Percentiles rank a stretch among this genome's conserved stretches.
Evolutionary conservation across 306 rosid species (phyloP).

Genomic region (Prunus padus): DNA sequence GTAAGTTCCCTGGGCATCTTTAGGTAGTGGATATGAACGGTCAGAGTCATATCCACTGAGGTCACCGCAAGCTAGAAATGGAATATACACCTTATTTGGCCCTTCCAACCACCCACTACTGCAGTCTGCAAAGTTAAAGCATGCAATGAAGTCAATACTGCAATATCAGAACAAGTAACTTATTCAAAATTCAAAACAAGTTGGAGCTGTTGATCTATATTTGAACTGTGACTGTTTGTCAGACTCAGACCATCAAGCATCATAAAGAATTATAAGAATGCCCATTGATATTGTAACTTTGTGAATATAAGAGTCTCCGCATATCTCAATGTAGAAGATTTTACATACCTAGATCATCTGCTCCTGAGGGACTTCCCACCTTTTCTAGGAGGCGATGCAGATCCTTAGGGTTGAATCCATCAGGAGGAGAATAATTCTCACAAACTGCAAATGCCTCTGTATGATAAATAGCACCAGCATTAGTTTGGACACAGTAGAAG

Average conservation of each 20-base stretch:
- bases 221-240: neutral
- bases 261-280: neutral
- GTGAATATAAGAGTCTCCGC: neutral
- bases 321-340: constrained; percentile 5
- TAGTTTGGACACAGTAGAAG: constrained; percentile 12
- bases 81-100: constrained; percentile 90
- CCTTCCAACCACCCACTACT: constrained; percentile 98
- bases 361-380: constrained; percentile 96
- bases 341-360: constrained; percentile 73
- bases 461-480: constrained; percentile 17
- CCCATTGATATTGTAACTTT: too few species aligned
- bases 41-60: constrained; percentile 86
- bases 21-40: constrained; percentile 83
- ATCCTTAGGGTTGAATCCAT: constrained; percentile 85
- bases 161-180: neutral
- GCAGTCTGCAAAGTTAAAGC: constrained; percentile 59
- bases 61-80: constrained; percentile 91
- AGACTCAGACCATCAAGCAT: neutral
- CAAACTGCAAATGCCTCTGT: constrained; percentile 99
- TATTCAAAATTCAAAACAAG: neutral
- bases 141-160: neutral
- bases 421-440: constrained; percentile 92
- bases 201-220: neutral
- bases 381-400: constrained; percentile 82
- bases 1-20: constrained; percentile 74